Evolutionary conservation across 78 protist species (phyloP).

Genomic region (Dictyostelium intermedium): DNA sequence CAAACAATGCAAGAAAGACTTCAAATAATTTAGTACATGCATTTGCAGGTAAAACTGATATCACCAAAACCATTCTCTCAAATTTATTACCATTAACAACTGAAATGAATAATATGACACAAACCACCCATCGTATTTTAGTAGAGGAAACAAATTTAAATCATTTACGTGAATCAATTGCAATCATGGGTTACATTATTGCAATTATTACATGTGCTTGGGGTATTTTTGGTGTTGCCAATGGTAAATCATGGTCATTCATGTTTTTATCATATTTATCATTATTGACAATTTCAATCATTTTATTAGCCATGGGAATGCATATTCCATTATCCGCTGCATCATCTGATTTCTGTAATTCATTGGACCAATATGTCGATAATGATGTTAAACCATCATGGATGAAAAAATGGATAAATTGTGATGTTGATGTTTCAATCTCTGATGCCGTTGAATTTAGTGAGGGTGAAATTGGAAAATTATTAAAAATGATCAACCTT

Average conservation of each 20-base stretch:
- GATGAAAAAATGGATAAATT: conserved; percentile 43
- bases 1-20: conserved; percentile 13
- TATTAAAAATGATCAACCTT: background rate
- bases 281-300: background rate
- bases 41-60: conserved; percentile 10
- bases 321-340: conserved; percentile 57
- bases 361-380: background rate
- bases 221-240: conserved; percentile 48
- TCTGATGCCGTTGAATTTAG: background rate
- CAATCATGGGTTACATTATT: conserved; percentile 40
- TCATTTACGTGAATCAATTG: conserved; percentile 6
- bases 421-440: background rate
- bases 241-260: conserved; percentile 65
- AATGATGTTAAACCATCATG: conserved; percentile 4
- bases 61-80: background rate
- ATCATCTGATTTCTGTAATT: conserved; percentile 22
- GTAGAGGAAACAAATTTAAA: conserved; percentile 26
- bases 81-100: background rate
- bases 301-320: background rate
- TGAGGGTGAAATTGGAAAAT: background rate
- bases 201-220: conserved; percentile 45
- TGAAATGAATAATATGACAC: background rate
- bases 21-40: background rate
- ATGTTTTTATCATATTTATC: conserved; percentile 31
- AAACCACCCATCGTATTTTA: background rate